phyloP scores from a whole-genome alignment of 129 eudicot species.

The Tanacetum coccineum region DNA sequence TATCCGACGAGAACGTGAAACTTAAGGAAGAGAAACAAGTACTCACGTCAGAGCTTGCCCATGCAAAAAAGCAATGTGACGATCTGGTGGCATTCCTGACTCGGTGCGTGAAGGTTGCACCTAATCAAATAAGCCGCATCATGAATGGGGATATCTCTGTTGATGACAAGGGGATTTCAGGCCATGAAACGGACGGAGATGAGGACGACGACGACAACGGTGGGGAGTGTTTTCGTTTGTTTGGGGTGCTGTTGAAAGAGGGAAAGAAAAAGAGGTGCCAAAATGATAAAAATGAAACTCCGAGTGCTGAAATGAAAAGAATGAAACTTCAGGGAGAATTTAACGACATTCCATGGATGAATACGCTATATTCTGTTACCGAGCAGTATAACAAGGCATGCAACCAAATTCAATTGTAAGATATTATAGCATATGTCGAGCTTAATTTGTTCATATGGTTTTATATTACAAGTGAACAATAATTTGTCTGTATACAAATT shows the following conservation, averaged over 20 bases:
- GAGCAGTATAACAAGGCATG: constrained; percentile 44
- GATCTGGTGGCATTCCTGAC: constrained; percentile 47
- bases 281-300: constrained; percentile 25
- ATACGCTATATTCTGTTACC: constrained; percentile 24
- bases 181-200: not conserved
- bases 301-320: constrained; percentile 34
- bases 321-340: constrained; percentile 30
- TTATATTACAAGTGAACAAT: too few relatives aligned
- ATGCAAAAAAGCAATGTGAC: constrained; percentile 58
- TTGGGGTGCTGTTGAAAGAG: constrained; percentile 70
- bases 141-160: constrained; percentile 30
- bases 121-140: constrained; percentile 46
- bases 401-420: constrained; percentile 31
- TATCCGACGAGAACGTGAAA: constrained; percentile 56
- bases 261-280: constrained; percentile 52
- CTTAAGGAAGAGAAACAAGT: constrained; percentile 46
- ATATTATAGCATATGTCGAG: not conserved
- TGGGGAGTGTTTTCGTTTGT: constrained; percentile 50
- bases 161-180: constrained; percentile 21
- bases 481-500: too few relatives aligned
- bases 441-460: constrained; percentile 9
- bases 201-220: constrained; percentile 21
- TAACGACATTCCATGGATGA: constrained; percentile 42
- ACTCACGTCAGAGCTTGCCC: constrained; percentile 58
- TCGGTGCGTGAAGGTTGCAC: constrained; percentile 45